phyloP scores from a whole-genome alignment of 306 rosid species.

The Citrullus amarus region DNA sequence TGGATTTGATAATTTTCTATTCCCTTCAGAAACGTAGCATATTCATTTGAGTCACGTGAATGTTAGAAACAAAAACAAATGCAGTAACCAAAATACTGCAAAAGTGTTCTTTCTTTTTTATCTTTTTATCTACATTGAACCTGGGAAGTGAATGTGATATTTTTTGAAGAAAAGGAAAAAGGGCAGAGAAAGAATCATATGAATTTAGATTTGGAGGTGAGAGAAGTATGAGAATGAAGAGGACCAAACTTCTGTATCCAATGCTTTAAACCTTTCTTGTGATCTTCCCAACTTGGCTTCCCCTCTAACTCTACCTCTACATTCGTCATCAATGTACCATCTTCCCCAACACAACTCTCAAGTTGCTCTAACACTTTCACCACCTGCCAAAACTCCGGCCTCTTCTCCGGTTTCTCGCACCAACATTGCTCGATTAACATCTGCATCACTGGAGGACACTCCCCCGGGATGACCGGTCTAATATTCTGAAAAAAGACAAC shows the following conservation, averaged over 20 bases:
- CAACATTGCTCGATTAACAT: slow-evolving; percentile 86
- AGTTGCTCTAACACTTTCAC: slow-evolving; percentile 83
- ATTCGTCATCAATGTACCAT: slow-evolving; percentile 53
- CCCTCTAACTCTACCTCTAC: slow-evolving; percentile 14
- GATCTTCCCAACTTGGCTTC: slow-evolving; percentile 40
- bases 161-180: slow-evolving; percentile 18
- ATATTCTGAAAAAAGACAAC: slow-evolving; percentile 37
- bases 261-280: slow-evolving; percentile 74
- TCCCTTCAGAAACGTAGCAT: not conserved
- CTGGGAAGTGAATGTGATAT: not conserved
- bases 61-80: slow-evolving; percentile 1
- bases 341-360: slow-evolving; percentile 45
- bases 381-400: slow-evolving; percentile 88
- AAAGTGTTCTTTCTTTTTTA: not conserved
- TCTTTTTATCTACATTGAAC: not conserved
- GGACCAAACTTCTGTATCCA: slow-evolving; percentile 90
- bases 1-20: not conserved
- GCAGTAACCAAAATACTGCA: not conserved
- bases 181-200: slow-evolving; percentile 38
- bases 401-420: slow-evolving; percentile 63
- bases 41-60: not conserved
- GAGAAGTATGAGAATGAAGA: slow-evolving; percentile 25
- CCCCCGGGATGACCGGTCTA: slow-evolving; percentile 55
- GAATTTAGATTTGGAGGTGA: slow-evolving; percentile 65
- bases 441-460: slow-evolving; percentile 59